phyloP scores from a whole-genome alignment of 108 stramenopile species.

The Thalassiosira profunda region DNA sequence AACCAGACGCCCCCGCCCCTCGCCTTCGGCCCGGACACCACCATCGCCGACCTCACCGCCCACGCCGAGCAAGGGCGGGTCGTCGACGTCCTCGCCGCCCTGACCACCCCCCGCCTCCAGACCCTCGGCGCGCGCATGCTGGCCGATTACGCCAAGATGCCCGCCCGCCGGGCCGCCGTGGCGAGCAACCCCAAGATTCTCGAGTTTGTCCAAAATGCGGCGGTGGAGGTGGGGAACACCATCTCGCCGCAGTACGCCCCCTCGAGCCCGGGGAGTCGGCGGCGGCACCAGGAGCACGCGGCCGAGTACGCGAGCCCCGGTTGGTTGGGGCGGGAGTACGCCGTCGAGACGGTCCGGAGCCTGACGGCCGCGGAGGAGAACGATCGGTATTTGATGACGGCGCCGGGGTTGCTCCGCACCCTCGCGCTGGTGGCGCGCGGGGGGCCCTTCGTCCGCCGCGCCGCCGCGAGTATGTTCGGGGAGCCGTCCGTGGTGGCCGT shows the following conservation, averaged over 20 bases:
- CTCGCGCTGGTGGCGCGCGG: slow-evolving; percentile 84
- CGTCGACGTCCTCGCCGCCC: slow-evolving; percentile 74
- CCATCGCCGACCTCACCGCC: slow-evolving; percentile 85
- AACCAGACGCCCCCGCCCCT: slow-evolving; percentile 29
- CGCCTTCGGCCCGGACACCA: slow-evolving; percentile 80
- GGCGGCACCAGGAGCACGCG: too few species aligned
- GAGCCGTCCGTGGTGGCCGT: slow-evolving; percentile 16
- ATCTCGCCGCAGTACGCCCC: background rate
- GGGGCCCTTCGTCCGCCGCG: slow-evolving; percentile 69
- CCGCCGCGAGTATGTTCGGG: too few species aligned
- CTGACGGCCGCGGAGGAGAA: slow-evolving; percentile 91
- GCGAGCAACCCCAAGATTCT: slow-evolving; percentile 81
- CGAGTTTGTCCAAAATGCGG: slow-evolving; percentile 81
- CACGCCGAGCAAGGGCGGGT: slow-evolving; percentile 90
- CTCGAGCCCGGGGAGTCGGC: background rate
- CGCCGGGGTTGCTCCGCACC: slow-evolving; percentile 73
- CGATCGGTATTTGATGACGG: slow-evolving; percentile 82
- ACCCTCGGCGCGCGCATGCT: slow-evolving; percentile 86
- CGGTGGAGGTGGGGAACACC: slow-evolving; percentile 49
- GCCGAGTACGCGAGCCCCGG: slow-evolving; percentile 47
- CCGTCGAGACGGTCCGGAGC: slow-evolving; percentile 89
- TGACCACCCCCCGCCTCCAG: slow-evolving; percentile 79
- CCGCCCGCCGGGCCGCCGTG: slow-evolving; percentile 85
- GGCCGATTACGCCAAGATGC: slow-evolving; percentile 93
- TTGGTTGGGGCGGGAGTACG: slow-evolving; percentile 88